A percentile compares a stretch with the other conserved stretches of the same genome.
Conservation (phyloP, 192 early-diverging fungal genomes). For the Dissophora ornata region DNA sequence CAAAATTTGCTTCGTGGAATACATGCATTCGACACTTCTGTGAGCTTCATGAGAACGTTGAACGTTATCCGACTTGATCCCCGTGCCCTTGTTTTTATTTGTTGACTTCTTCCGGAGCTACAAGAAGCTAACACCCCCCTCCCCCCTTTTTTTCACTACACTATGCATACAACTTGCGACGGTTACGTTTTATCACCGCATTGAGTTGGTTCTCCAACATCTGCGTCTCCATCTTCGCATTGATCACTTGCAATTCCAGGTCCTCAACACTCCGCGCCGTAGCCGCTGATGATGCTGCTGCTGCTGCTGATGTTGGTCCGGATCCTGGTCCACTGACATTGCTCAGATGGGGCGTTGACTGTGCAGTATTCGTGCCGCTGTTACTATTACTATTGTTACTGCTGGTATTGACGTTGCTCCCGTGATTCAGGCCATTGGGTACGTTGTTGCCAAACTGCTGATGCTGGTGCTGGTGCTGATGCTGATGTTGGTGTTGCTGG, state of each 20-base stretch:
- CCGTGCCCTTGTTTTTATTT: too few relatives aligned
- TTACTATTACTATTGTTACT: slow-evolving; percentile 19
- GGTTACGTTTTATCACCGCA: slow-evolving; percentile 47
- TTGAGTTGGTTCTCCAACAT: slow-evolving; percentile 51
- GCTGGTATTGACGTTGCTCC: not conserved
- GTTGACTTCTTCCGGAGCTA: too few relatives aligned
- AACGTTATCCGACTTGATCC: too few relatives aligned
- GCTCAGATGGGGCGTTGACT: slow-evolving; percentile 16
- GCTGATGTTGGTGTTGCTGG: slow-evolving; percentile 4
- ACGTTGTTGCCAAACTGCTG: not conserved
- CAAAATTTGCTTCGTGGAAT: too few relatives aligned
- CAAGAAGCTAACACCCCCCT: too few relatives aligned
- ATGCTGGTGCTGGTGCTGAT: slow-evolving; percentile 17
- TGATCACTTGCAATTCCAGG: slow-evolving; percentile 45
- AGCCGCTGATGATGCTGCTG: not conserved
- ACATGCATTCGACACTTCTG: too few relatives aligned
- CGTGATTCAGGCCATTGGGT: slow-evolving; percentile 1
- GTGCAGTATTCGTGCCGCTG: slow-evolving; percentile 6
- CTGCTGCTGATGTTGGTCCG: slow-evolving; percentile 1
- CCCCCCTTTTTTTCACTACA: too few relatives aligned
- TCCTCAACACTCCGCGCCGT: slow-evolving; percentile 36
- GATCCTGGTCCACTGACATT: not conserved
- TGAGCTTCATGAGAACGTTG: too few relatives aligned
- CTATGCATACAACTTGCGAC: slow-evolving; percentile 42
- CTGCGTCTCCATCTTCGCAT: slow-evolving; percentile 53